A percentile compares a stretch with the other conserved stretches of the same genome.
Conservation (phyloP, 257 asterid species). For the Orobanche coerulescens region DNA sequence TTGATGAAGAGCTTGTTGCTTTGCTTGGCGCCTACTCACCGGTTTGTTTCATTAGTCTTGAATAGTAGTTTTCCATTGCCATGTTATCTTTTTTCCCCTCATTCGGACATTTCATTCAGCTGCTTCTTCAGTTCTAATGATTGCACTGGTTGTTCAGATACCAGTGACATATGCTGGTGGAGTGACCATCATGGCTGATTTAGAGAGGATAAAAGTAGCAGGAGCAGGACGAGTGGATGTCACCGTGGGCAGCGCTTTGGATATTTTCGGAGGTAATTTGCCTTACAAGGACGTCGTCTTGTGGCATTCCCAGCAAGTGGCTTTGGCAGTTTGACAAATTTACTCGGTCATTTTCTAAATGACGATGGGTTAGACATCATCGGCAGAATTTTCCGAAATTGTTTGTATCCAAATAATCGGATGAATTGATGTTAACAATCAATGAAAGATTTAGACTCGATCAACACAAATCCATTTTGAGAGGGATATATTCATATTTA, state of each 20-base stretch:
- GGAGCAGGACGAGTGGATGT: constrained; percentile 84
- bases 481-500: too few relatives aligned
- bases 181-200: constrained; percentile 65
- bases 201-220: constrained; percentile 69
- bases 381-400: too few relatives aligned
- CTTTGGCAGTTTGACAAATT: constrained; percentile 29
- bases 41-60: constrained; percentile 31
- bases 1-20: constrained; percentile 90
- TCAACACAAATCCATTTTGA: too few relatives aligned
- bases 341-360: too few relatives aligned
- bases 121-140: background rate
- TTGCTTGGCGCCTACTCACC: constrained; percentile 73
- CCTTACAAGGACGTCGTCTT: constrained; percentile 76
- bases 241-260: constrained; percentile 94
- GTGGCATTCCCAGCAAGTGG: constrained; percentile 77
- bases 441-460: too few relatives aligned
- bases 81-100: background rate
- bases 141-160: constrained; percentile 37
- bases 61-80: background rate
- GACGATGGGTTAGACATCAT: too few relatives aligned
- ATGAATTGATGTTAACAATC: too few relatives aligned
- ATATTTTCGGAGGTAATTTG: constrained; percentile 83
- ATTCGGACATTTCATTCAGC: too few relatives aligned
- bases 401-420: too few relatives aligned
- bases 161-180: constrained; percentile 98